Evolutionary conservation across 2,329 filamentous ascomycete species (phyloP), one percentile per base, ranked within the genome.

Genomic region (Pseudogymnoascus sp.): DNA sequence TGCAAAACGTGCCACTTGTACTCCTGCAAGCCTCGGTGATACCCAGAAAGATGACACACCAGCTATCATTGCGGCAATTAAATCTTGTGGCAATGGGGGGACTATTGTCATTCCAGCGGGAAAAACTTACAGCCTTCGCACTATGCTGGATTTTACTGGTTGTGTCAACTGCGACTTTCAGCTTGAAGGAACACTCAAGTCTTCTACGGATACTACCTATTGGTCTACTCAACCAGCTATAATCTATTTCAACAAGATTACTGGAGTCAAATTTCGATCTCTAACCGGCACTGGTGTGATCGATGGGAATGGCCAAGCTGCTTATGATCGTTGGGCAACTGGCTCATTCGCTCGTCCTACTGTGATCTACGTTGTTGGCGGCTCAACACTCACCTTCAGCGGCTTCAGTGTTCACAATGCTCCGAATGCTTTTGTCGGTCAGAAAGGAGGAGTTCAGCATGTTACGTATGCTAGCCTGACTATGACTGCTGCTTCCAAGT

Each of bases 251-350:
- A 68, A 72, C 8, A 68, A 71, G 7, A 74, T 78, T 33, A 71
- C 67, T 3, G 75, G 73, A 0, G 69, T 75, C 21, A 76, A 71
- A 21, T 72, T 80, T 17, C 70, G 69, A 6, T 78, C 76, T 0
- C 27, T 74, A 1, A 76, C 72, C 0, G 76, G 74, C 6, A 68
- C 65, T 1, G 78, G 79, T n/a, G 65, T 77, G 0, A 78, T 81
- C 55, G 78, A 80, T 66, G 79, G 77, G 2, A 80, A 77, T 65
- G 78, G 78, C 0, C 78, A 80, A 66, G 70, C 72, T 33, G 72
- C 76, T 55, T 73, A 63, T 74, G 77, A 80, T 48, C 65, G 67
- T 4, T 79, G 78, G 51, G 78, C 75, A 0, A 62, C 63, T 3
- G 70, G 79, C 62, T 71, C 66, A 33, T 78, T 76, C 61, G 67